Evolutionary conservation across 108 stramenopile species (phyloP), one percentile per base, ranked within the genome.

Genomic region (Cyclotella baltica): DNA sequence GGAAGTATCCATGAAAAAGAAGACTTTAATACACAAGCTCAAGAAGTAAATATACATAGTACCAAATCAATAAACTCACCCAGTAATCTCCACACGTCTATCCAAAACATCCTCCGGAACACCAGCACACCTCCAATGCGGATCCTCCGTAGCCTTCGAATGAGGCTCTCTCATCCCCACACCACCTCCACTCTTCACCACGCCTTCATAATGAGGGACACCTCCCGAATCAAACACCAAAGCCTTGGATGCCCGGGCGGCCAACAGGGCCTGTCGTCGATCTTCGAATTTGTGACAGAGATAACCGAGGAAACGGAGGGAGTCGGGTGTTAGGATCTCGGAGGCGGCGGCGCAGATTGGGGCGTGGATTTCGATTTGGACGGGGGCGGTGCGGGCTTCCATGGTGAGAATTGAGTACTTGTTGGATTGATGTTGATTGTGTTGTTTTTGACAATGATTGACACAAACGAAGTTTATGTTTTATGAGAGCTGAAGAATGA

Each of bases 31-130:
- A 35, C 36, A 43, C 4, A 33, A 61, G 18, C 37, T 3, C 34
- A 74, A 30, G 19, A 29, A 35, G 28, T 8, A 46, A 18, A 40
- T 9, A 4, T 10, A 65, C 15, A 61, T 19, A 0, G 23, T 50
- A 65, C 11, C 2, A 75, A n/a, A 28, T 19, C 11, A 48, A 0
- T 28, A 13, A 72, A 31, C 93, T 34, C 90, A 94, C 48, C 96
- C 96, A 3, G 96, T 97, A 62, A 97, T 97, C 82, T 97, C 96
- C 25, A 97, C 95, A 20, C 96, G 88, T 36, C 96, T 88, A 72
- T 97, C 96, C 62, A 78, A 55, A 16, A 97, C 78, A 78, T 97
- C 96, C 9, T 70, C 77, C 16, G 96, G 96, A 63, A 93, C 76
- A 16, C 88, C 81, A 35, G 96, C 96, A 77, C 94, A 95, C 48